These are phyloP conservation scores for Polygonum maritimum DNA, from an alignment of 148 eudicot species.

Conservation along the genomic window DNA sequence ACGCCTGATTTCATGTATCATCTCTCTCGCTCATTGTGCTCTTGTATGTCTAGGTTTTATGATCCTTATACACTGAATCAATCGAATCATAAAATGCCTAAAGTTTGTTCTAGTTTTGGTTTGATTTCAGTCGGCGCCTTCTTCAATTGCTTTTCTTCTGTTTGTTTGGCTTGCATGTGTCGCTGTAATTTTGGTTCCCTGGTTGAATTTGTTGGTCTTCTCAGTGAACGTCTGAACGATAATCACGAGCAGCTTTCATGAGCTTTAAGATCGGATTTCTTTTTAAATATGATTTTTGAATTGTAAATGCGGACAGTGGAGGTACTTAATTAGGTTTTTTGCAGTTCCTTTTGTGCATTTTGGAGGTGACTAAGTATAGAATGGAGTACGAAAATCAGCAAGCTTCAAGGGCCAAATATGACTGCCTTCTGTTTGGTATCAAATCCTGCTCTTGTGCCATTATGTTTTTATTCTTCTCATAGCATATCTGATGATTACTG, in stretches of 20 bases:
- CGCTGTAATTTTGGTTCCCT: background rate
- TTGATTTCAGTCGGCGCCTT: background rate
- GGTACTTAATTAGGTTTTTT: background rate
- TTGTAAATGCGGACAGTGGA: too few species aligned
- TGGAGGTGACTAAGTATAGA: constrained; percentile 11
- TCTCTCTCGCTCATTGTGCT: background rate
- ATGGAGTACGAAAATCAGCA: constrained; percentile 49
- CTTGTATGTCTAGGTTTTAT: background rate
- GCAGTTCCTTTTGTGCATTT: background rate
- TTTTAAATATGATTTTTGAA: too few species aligned
- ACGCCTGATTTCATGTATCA: background rate
- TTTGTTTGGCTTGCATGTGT: background rate
- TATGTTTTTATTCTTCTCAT: background rate
- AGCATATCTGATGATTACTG: background rate
- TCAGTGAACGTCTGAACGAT: background rate
- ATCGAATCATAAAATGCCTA: background rate
- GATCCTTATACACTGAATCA: background rate
- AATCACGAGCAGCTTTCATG: too few species aligned
- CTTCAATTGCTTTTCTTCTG: too few species aligned
- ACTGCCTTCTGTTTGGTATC: constrained; percentile 72
- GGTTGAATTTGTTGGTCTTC: background rate
- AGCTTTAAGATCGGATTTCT: too few species aligned
- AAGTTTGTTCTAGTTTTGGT: background rate
- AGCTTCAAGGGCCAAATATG: constrained; percentile 43
- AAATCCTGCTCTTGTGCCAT: background rate